Percentiles rank a stretch among this genome's conserved stretches.
Conservation (phyloP, 352 stramenopile genomes). For the Globisporangium spiculum region DNA sequence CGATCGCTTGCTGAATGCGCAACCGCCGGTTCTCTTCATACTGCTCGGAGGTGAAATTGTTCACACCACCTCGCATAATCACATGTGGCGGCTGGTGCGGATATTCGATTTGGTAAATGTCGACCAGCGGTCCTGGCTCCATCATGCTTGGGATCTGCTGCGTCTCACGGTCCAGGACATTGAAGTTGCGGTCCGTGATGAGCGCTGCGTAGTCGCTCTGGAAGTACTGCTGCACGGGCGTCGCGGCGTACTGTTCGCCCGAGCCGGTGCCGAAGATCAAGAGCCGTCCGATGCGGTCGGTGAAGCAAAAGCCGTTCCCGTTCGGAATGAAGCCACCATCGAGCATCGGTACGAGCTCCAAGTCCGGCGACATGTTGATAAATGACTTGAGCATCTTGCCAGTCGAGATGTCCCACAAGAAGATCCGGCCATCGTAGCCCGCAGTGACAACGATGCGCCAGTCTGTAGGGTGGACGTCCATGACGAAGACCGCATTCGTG, state of each 20-base stretch:
- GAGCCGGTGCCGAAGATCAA: slow-evolving; percentile 79
- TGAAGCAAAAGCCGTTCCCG: slow-evolving; percentile 72
- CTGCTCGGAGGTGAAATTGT: slow-evolving; percentile 20
- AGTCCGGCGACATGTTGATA: slow-evolving; percentile 53
- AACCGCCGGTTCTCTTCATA: slow-evolving; percentile 63
- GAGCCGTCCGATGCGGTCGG: slow-evolving; percentile 76
- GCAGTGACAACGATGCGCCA: slow-evolving; percentile 75
- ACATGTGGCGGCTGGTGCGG: slow-evolving; percentile 66
- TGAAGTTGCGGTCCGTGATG: slow-evolving; percentile 84
- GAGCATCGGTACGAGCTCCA: slow-evolving; percentile 63
- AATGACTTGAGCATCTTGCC: slow-evolving; percentile 64
- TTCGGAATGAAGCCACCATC: slow-evolving; percentile 73
- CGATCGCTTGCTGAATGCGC: slow-evolving; percentile 60
- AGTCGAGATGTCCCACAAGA: slow-evolving; percentile 81
- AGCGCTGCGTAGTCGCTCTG: slow-evolving; percentile 88
- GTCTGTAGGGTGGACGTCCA: slow-evolving; percentile 73
- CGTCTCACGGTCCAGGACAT: slow-evolving; percentile 87
- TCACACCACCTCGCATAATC: slow-evolving; percentile 18
- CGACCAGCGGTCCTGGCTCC: slow-evolving; percentile 67
- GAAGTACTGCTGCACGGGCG: slow-evolving; percentile 87
- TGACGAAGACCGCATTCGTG: slow-evolving; percentile 76
- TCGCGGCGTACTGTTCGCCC: slow-evolving; percentile 51
- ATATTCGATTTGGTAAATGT: slow-evolving; percentile 76
- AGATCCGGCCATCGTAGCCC: slow-evolving; percentile 81
- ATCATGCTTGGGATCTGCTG: slow-evolving; percentile 86